These are phyloP conservation scores for Artomyces pyxidatus DNA, from an alignment of 768 basidiomycete species.

Conservation along the genomic window DNA sequence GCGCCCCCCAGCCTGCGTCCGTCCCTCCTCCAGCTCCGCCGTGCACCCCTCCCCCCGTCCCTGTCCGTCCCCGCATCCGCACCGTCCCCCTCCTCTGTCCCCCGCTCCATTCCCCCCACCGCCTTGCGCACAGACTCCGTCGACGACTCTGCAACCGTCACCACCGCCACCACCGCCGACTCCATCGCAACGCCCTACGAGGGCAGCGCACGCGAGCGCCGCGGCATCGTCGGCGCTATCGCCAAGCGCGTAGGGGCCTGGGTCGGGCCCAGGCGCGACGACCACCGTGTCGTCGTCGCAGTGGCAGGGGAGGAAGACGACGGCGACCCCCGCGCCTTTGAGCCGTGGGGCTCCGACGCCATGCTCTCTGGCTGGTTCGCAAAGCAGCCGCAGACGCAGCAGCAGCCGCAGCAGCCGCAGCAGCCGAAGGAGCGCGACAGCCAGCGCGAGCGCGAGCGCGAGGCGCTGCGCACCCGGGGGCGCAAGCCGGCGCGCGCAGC, in stretches of 20 bases:
- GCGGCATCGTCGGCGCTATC: constrained; percentile 12
- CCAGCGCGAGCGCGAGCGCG: constrained; percentile 25
- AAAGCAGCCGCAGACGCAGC: not conserved
- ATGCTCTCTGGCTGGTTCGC: constrained; percentile 8
- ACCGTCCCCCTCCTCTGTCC: constrained; percentile 16
- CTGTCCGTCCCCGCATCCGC: constrained; percentile 8
- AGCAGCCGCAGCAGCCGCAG: not conserved
- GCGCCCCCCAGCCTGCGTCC: constrained; percentile 10
- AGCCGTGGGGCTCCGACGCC: not conserved
- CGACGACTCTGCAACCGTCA: constrained; percentile 11
- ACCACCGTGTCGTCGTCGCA: not conserved
- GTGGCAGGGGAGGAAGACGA: not conserved
- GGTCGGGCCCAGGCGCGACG: constrained; percentile 11
- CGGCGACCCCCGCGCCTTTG: not conserved
- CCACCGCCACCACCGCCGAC: constrained; percentile 15
- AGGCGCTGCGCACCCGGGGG: constrained; percentile 35
- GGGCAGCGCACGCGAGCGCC: not conserved
- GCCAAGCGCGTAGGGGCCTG: constrained; percentile 17
- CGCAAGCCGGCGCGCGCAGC: constrained; percentile 34
- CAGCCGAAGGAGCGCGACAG: too few relatives aligned
- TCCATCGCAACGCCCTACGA: constrained; percentile 10
- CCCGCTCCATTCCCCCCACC: constrained; percentile 9
- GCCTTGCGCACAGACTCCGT: constrained; percentile 14
- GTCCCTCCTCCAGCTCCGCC: constrained; percentile 9
- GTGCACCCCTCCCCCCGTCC: constrained; percentile 12